Evolutionary conservation across 108 stramenopile species (phyloP), one percentile per base, ranked within the genome.

Genomic region (Mayamaea pseudoterrestris): DNA sequence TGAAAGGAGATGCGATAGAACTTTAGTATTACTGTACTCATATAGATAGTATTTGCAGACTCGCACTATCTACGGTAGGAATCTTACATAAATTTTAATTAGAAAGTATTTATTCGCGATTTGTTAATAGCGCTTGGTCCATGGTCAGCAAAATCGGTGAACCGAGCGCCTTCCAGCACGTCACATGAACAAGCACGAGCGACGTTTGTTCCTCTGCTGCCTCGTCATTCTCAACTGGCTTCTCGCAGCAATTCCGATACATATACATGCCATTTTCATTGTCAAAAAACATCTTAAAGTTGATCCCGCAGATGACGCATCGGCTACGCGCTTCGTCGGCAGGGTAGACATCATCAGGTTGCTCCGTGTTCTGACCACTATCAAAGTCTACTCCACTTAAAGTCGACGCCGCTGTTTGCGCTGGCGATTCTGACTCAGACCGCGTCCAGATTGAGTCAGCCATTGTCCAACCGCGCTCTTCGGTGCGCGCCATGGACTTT

Each of bases 231-330:
- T 70, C 46, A 13, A 84, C 73, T 40, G 63, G 68, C 55, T 77
- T 80, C 50, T 89, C 87, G n/a, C 55, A 58, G 44, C 87, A 89
- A 55, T 84, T 84, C 6, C 43, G 69, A 46, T 89, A 89, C 56
- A 79, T 89, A 72, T 73, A 89, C 27, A 79, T 75, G 6, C 87
- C 87, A 51, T 89, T 82, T 21, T 89, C 87, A 49, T 89, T 83
- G 68, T 89, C 87, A 37, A 89, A 89, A 35, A 74, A 66, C 87
- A 89, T 89, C 43, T 72, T 70, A 49, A 89, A 89, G 44, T 81
- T 82, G 45, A 89, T 77, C 1, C 82, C 87, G 61, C 87, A 89
- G 24, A 89, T 63, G 16, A 77, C 69, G 43, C 87, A 89, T 21
- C 73, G 63, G 60, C 79, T 75, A 48, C 80, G 58, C 4, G 70